Percentiles rank a stretch among this genome's conserved stretches.
These are phyloP conservation scores for Penicillium sp. DNA, from an alignment of 2,329 filamentous ascomycete species.

Conservation along the genomic window DNA sequence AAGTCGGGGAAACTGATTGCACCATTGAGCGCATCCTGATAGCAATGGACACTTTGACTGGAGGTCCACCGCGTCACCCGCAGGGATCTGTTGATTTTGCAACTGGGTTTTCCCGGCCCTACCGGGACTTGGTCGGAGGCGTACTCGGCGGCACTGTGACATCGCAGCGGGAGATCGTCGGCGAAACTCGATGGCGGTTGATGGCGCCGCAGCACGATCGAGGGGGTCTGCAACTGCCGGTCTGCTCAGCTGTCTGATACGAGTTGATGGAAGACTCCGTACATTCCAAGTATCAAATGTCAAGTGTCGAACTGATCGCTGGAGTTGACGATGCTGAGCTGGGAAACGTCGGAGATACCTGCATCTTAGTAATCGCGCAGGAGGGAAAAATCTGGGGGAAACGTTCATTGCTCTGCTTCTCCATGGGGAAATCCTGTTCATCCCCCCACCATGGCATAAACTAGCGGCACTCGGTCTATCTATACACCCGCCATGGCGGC, in stretches of 20 bases:
- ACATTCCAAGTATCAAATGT: too few species aligned
- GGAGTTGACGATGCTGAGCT: neutral
- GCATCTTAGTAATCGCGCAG: neutral
- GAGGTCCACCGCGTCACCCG: neutral
- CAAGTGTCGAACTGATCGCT: neutral
- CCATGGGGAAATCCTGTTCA: constrained; percentile 13
- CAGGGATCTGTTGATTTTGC: constrained; percentile 2
- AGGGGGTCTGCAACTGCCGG: too few species aligned
- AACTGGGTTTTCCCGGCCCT: constrained; percentile 1
- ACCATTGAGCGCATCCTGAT: neutral
- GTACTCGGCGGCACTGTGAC: constrained; percentile 11
- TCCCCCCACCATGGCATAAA: constrained; percentile 1
- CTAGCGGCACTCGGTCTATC: neutral
- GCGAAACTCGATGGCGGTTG: too few species aligned
- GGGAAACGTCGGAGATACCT: constrained; percentile 22
- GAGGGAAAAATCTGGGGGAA: constrained; percentile 8
- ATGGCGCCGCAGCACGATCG: too few species aligned
- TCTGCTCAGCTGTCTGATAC: too few species aligned
- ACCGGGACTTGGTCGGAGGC: constrained; percentile 18
- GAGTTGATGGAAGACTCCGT: too few species aligned
- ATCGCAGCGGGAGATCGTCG: constrained; percentile 19
- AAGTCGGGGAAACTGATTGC: constrained; percentile 5
- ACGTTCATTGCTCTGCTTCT: constrained; percentile 4
- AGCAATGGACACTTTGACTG: neutral
- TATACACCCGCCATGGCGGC: constrained; percentile 6